Evolutionary conservation across 2,329 filamentous ascomycete genomes (phyloP).

Genomic region (Aureobasidium subglaciale): DNA sequence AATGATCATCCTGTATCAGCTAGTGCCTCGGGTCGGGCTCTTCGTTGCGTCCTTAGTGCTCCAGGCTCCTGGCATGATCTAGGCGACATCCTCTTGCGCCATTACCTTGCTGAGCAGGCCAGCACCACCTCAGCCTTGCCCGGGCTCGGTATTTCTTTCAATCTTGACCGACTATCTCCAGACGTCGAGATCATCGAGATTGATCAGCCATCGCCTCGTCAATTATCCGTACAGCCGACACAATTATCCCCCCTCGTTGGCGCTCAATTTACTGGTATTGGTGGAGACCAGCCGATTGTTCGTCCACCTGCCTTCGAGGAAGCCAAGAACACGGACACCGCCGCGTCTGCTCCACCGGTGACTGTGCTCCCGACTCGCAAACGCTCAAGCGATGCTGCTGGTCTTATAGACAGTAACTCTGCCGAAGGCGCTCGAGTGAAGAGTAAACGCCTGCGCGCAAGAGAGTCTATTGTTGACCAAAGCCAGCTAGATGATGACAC

Average conservation of each 20-base stretch:
- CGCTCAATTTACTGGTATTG: slow-evolving; percentile 28
- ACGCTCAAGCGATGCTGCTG: slow-evolving; percentile 53
- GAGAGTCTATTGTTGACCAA: slow-evolving; percentile 44
- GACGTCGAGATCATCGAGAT: not conserved
- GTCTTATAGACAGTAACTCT: slow-evolving; percentile 46
- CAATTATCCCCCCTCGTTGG: not conserved
- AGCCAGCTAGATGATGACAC: slow-evolving; percentile 34
- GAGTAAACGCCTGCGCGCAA: slow-evolving; percentile 54
- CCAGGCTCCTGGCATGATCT: slow-evolving; percentile 28
- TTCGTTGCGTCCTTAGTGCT: slow-evolving; percentile 20
- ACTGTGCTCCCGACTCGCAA: slow-evolving; percentile 45
- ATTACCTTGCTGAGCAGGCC: slow-evolving; percentile 24
- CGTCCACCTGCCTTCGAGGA: not conserved
- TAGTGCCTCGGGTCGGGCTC: not conserved
- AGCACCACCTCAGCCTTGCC: slow-evolving; percentile 19
- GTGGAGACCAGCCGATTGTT: slow-evolving; percentile 24
- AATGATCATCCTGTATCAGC: not conserved
- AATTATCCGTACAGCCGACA: not conserved
- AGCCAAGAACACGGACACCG: not conserved
- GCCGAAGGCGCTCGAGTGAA: slow-evolving; percentile 50
- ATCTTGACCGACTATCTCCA: slow-evolving; percentile 12
- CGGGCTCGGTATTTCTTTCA: slow-evolving; percentile 24
- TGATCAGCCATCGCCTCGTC: slow-evolving; percentile 7
- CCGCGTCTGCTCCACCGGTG: not conserved
- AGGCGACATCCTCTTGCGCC: slow-evolving; percentile 25